phyloP scores from a whole-genome alignment of 306 rosid genomes.

The Medicago ruthenica region DNA sequence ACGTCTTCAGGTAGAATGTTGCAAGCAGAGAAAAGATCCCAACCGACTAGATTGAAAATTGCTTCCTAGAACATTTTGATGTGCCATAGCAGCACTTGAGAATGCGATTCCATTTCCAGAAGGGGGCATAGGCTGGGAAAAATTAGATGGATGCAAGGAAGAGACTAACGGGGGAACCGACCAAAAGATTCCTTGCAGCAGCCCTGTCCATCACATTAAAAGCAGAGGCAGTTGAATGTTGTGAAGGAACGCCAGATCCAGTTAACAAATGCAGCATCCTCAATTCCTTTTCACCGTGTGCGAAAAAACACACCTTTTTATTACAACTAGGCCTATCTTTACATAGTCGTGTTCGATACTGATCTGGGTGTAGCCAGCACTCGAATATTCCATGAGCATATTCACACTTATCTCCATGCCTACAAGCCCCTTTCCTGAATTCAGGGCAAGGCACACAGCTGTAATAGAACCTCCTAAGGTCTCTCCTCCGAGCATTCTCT shows the following conservation, averaged over 20 bases:
- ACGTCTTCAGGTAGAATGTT: slow-evolving; percentile 67
- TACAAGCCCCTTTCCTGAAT: slow-evolving; percentile 80
- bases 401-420: slow-evolving; percentile 90
- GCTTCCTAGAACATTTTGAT: slow-evolving; percentile 85
- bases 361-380: slow-evolving; percentile 98
- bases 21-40: slow-evolving; percentile 80
- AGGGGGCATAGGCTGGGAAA: slow-evolving; percentile 79
- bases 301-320: slow-evolving; percentile 84
- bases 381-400: slow-evolving; percentile 95
- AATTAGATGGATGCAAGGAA: slow-evolving; percentile 75
- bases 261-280: slow-evolving; percentile 76
- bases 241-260: slow-evolving; percentile 87
- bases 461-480: slow-evolving; percentile 84
- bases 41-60: slow-evolving; percentile 81
- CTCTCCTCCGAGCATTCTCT: slow-evolving; percentile 92
- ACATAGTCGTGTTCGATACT: slow-evolving; percentile 82
- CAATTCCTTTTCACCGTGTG: slow-evolving; percentile 74
- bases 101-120: slow-evolving; percentile 64
- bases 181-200: slow-evolving; percentile 76
- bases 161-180: slow-evolving; percentile 76
- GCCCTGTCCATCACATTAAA: slow-evolving; percentile 88
- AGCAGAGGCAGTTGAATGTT: slow-evolving; percentile 61
- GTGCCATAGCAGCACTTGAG: slow-evolving; percentile 64
- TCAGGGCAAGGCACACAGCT: slow-evolving; percentile 94
- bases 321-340: slow-evolving; percentile 83